These are phyloP conservation scores for Erucastrum elatum DNA, from an alignment of 345 rosid species.

Conservation along the genomic window DNA sequence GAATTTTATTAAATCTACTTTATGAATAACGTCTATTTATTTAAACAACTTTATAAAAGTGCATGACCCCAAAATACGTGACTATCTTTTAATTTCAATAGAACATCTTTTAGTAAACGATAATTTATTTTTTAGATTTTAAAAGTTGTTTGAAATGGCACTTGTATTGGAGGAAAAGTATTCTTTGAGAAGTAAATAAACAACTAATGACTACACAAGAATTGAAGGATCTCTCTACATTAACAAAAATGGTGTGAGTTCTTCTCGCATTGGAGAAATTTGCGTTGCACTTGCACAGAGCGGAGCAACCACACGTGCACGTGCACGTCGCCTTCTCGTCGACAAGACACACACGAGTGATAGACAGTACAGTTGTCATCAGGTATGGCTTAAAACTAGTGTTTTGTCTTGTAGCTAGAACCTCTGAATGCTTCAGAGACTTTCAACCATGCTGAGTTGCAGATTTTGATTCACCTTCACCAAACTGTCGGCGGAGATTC, in stretches of 20 bases:
- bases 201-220: neutral
- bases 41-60: neutral
- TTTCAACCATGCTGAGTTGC: neutral
- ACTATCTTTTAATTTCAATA: neutral
- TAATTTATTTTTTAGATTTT: neutral
- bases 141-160: neutral
- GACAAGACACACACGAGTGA: slow-evolving; percentile 16
- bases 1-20: neutral
- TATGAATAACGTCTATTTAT: neutral
- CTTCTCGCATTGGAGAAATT: neutral
- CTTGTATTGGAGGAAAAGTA: neutral
- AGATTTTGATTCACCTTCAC: slow-evolving; percentile 21
- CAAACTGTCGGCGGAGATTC: slow-evolving; percentile 40
- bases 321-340: slow-evolving; percentile 16
- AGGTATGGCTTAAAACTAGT: neutral
- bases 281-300: neutral
- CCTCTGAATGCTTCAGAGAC: slow-evolving; percentile 3
- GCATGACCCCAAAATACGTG: neutral
- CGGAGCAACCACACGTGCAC: slow-evolving; percentile 9
- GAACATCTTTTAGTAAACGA: neutral
- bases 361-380: slow-evolving; percentile 14
- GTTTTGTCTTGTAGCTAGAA: slow-evolving; percentile 3
- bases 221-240: neutral
- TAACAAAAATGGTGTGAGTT: neutral
- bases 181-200: neutral